Base-by-base conservation (phyloP, 2,329 filamentous ascomycete species). In the Verticillium alfalfae region DNA sequence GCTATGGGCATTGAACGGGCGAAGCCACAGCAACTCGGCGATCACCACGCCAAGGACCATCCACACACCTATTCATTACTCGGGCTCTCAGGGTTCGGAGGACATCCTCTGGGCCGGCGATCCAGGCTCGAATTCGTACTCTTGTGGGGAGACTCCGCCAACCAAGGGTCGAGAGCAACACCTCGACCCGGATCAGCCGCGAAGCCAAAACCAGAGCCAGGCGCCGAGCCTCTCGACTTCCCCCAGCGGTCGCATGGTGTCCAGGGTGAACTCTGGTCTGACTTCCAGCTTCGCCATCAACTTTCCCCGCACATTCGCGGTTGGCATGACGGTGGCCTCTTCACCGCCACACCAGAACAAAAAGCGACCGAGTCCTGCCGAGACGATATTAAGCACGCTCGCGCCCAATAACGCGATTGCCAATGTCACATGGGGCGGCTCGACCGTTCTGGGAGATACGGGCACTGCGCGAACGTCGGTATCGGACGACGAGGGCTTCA, bases 361-460 rank as follows among this genome's bases (percentile, higher is more conserved):
- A 38, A 89, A 89, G 71, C 80, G 82, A 39, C 81, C 81, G 4
- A 89, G 86, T 64, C 86, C 87, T 6, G 85, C 84, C 0, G 87
- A 89, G 65, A 83, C 81, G 16, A 82, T 88, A 56, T 71, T 88
- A 31, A 80, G 76, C 63, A 85, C 79, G 55, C 72, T 88, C 18
- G 78, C 83, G 1, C 79, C 83, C 1, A 26, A 79, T 49, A 78
- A 79, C 54, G 69, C 63, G 13, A 62, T 69, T 16, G 69, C 70
- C 37, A 83, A 80, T 63, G 79, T 84, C 9, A 81, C 79, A 0
- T 84, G 81, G 78, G 81, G 79, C 15, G 74, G 73, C 18, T 79
- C 80, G 1, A 80, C 80, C 5, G 69, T 80, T 16, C 75, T 68
- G 65, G 78, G 64, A 71, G 80, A 84, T 55, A 78, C 79, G 1